phyloP scores from a whole-genome alignment of 495 filamentous ascomycete species.

The Thermothielavioides terrestris region DNA sequence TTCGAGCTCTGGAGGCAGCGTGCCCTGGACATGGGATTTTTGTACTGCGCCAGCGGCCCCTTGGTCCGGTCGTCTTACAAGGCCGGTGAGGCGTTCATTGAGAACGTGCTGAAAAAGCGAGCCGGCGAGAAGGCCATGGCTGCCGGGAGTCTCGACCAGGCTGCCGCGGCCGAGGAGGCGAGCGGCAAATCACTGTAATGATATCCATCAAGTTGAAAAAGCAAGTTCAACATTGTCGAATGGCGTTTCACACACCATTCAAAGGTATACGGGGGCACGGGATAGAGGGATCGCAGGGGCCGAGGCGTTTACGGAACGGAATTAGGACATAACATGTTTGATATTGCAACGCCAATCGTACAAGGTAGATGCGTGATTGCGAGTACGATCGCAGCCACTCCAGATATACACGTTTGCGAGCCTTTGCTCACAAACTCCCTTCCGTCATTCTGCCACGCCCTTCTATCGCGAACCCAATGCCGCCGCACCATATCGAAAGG shows the following conservation, averaged over 20 bases:
- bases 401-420: neutral
- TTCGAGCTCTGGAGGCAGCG: conserved; percentile 89
- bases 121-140: conserved; percentile 36
- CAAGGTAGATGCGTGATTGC: conserved; percentile 2
- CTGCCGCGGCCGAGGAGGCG: conserved; percentile 17
- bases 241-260: conserved; percentile 11
- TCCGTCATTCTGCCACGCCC: neutral
- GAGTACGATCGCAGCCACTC: conserved; percentile 3
- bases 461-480: neutral
- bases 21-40: conserved; percentile 89
- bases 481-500: neutral
- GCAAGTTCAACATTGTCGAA: conserved; percentile 11
- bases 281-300: conserved; percentile 6
- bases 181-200: conserved; percentile 11
- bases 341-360: conserved; percentile 24
- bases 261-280: conserved; percentile 1
- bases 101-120: conserved; percentile 92
- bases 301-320: conserved; percentile 9
- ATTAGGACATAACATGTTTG: conserved; percentile 6
- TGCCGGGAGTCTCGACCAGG: conserved; percentile 15
- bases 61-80: conserved; percentile 93
- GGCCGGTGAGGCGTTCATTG: conserved; percentile 95
- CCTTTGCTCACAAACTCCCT: neutral
- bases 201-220: neutral
- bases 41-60: conserved; percentile 91